These are phyloP conservation scores for Cicer yamashitae DNA, from an alignment of 306 rosid genomes.

Conservation along the genomic window DNA sequence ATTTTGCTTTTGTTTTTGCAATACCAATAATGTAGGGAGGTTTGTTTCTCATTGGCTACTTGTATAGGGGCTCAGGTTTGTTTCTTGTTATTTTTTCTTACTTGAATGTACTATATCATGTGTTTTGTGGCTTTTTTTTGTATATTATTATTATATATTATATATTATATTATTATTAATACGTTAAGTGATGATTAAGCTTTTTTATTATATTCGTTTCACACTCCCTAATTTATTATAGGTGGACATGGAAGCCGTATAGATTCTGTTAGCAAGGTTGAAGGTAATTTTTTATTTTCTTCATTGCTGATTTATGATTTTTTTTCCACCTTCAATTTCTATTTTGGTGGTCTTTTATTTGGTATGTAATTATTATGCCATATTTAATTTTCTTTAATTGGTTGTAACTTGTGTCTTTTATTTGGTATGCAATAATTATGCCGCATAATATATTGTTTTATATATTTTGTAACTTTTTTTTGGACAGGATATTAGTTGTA, in stretches of 20 bases:
- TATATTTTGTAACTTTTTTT: neutral
- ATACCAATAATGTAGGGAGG: constrained; percentile 43
- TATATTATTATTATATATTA: neutral
- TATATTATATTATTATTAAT: no score
- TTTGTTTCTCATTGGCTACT: constrained; percentile 45
- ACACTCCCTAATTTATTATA: constrained; percentile 9
- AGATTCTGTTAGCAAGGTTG: constrained; percentile 60
- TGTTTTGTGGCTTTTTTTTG: neutral
- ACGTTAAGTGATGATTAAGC: neutral
- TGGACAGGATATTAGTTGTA: neutral
- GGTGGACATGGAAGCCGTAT: constrained; percentile 56
- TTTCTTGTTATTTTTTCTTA: neutral
- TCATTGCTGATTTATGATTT: constrained; percentile 22
- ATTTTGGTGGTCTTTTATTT: neutral
- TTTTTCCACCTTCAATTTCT: constrained; percentile 36
- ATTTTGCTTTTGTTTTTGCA: constrained; percentile 28
- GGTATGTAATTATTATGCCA: neutral
- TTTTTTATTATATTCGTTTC: neutral
- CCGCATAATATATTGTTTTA: neutral
- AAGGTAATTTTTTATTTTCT: constrained; percentile 55
- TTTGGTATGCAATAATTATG: constrained; percentile 15
- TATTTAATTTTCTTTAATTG: neutral
- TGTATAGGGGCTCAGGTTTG: constrained; percentile 51
- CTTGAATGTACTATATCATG: neutral
- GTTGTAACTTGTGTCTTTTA: neutral